phyloP scores from a whole-genome alignment of 768 basidiomycete species.

The Boletus bicolor region DNA sequence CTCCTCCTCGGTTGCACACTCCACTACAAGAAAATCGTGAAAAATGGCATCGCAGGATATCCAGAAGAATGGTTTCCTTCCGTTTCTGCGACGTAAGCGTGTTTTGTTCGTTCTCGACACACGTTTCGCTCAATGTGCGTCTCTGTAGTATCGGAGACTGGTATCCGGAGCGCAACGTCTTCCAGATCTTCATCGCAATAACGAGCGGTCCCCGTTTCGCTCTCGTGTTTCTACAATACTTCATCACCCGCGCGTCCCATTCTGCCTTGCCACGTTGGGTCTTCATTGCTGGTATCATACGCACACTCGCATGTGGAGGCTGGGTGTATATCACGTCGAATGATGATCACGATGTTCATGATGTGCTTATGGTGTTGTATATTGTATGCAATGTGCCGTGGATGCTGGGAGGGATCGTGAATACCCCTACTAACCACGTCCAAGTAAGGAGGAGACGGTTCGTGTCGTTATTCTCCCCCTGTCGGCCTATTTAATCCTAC shows the following conservation, averaged over 20 bases:
- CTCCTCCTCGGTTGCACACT: slow-evolving; percentile 60
- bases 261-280: slow-evolving; percentile 50
- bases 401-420: slow-evolving; percentile 72
- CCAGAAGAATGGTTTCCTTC: slow-evolving; percentile 92
- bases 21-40: slow-evolving; percentile 84
- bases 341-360: slow-evolving; percentile 82
- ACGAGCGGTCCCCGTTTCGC: slow-evolving; percentile 81
- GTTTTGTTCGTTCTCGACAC: not conserved
- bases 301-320: slow-evolving; percentile 82
- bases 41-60: slow-evolving; percentile 78
- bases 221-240: slow-evolving; percentile 61
- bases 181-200: slow-evolving; percentile 84
- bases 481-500: not conserved
- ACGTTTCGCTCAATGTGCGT: slow-evolving; percentile 1
- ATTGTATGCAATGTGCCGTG: slow-evolving; percentile 83
- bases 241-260: slow-evolving; percentile 44
- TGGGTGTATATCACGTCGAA: slow-evolving; percentile 90
- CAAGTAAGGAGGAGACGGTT: slow-evolving; percentile 54
- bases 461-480: slow-evolving; percentile 4
- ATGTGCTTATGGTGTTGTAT: slow-evolving; percentile 84
- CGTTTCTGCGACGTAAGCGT: slow-evolving; percentile 74
- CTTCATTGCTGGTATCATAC: slow-evolving; percentile 58
- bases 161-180: slow-evolving; percentile 81
- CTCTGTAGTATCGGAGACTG: slow-evolving; percentile 79
- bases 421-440: slow-evolving; percentile 43